Percentiles rank a stretch among this genome's conserved stretches.
Evolutionary conservation across 192 early-diverging fungal genomes (phyloP).

Genomic region (Spinellus fusiger): DNA sequence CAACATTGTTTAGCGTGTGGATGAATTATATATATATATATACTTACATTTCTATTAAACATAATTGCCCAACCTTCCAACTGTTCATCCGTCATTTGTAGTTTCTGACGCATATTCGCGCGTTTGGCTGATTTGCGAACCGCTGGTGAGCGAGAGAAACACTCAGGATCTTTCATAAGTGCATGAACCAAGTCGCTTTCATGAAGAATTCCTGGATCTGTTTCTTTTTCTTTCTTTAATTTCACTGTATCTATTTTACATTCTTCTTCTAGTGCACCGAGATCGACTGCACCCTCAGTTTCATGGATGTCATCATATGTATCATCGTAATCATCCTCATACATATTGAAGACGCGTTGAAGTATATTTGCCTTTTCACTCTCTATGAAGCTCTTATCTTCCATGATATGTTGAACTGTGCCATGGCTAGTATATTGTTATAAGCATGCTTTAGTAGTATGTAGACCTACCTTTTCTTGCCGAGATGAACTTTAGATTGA

Average conservation of each 20-base stretch:
- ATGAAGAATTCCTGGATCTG: constrained; percentile 55
- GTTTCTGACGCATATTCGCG: constrained; percentile 51
- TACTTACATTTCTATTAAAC: constrained; percentile 75
- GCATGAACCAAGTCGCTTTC: constrained; percentile 58
- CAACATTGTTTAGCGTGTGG: background rate
- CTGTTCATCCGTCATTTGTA: constrained; percentile 83
- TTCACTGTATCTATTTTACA: constrained; percentile 23
- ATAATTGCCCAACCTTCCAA: constrained; percentile 91
- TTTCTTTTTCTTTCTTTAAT: constrained; percentile 4
- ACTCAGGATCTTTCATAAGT: constrained; percentile 47
- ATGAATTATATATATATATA: background rate
- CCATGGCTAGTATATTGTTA: constrained; percentile 27
- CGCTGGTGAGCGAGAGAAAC: constrained; percentile 58
- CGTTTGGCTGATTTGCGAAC: constrained; percentile 58
- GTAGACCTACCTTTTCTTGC: constrained; percentile 60
- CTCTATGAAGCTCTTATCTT: constrained; percentile 51
- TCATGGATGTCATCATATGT: constrained; percentile 77
- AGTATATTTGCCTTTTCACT: constrained; percentile 43
- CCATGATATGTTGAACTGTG: constrained; percentile 38
- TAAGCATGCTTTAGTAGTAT: background rate
- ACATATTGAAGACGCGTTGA: constrained; percentile 46
- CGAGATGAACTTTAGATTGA: constrained; percentile 56
- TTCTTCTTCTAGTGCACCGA: constrained; percentile 49
- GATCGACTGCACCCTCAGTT: constrained; percentile 49
- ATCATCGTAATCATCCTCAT: constrained; percentile 92